These are phyloP conservation scores for Rubia balearica DNA, from an alignment of 305 asterid genomes.

Conservation along the genomic window DNA sequence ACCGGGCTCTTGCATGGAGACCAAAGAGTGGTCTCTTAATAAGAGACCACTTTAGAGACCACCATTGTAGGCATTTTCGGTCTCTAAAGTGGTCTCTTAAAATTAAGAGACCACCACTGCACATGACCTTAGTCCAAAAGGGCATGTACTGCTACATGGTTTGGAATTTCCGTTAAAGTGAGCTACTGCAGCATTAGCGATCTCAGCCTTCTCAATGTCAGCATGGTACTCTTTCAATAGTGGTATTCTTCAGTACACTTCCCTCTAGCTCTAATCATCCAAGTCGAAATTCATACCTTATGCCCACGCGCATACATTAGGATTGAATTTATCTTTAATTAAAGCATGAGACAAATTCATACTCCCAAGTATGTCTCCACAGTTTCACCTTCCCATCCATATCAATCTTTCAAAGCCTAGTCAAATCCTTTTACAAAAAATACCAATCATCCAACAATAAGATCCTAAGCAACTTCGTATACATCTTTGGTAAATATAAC, in stretches of 20 bases:
- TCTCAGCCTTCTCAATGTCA: conserved; percentile 37
- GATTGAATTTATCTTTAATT: conserved; percentile 38
- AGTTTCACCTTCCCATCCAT: conserved; percentile 55
- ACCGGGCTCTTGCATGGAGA: too few species aligned
- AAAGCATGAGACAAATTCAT: conserved; percentile 49
- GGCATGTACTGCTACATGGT: conserved; percentile 38
- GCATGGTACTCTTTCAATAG: conserved; percentile 48
- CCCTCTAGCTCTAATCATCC: conserved; percentile 40
- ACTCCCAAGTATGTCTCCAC: conserved; percentile 54
- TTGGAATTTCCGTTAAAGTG: conserved; percentile 43
- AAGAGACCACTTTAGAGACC: too few species aligned
- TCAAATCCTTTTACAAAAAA: conserved; percentile 47
- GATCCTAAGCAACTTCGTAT: conserved; percentile 38
- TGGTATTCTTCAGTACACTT: conserved; percentile 48
- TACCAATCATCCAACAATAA: conserved; percentile 47
- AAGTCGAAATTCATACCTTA: conserved; percentile 54
- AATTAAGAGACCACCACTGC: too few species aligned
- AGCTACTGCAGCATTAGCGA: conserved; percentile 40
- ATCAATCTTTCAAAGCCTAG: conserved; percentile 43
- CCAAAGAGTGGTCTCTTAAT: too few species aligned
- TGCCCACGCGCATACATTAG: conserved; percentile 50
- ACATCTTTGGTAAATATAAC: conserved; percentile 50
- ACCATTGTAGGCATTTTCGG: too few species aligned
- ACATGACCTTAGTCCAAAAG: conserved; percentile 43
- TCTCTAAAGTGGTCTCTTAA: too few species aligned